These are phyloP conservation scores for Arthrobotrys megalospora DNA, from an alignment of 2,329 filamentous ascomycete genomes.

Conservation along the genomic window DNA sequence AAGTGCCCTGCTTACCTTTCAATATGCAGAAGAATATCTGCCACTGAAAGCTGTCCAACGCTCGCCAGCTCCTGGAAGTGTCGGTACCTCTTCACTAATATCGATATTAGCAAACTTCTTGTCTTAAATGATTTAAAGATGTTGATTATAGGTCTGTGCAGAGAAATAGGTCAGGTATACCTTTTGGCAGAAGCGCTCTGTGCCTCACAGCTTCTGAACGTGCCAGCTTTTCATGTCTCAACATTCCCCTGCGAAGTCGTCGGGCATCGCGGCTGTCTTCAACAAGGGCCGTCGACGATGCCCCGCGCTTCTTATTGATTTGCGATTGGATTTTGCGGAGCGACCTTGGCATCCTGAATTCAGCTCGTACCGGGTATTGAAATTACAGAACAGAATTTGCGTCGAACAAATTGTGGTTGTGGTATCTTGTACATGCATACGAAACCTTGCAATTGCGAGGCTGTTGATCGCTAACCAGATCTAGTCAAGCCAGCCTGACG, in stretches of 20 bases:
- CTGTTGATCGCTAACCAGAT: background rate
- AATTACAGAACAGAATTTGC: background rate
- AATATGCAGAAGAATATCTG: conserved; percentile 36
- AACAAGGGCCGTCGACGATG: conserved; percentile 43
- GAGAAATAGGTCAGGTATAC: conserved; percentile 11
- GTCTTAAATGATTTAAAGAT: too few relatives aligned
- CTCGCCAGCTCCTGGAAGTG: conserved; percentile 40
- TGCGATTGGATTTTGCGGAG: conserved; percentile 55
- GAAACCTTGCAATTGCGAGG: background rate
- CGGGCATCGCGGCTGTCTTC: conserved; percentile 53
- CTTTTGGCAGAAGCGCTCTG: conserved; percentile 48
- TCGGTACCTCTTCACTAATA: conserved; percentile 40
- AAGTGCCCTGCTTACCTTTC: conserved; percentile 17
- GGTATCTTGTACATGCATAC: too few relatives aligned
- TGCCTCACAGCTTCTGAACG: conserved; percentile 38
- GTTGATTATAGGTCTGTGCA: background rate
- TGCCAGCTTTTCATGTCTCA: conserved; percentile 43
- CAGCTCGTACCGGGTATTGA: background rate
- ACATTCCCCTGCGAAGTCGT: conserved; percentile 47
- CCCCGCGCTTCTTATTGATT: conserved; percentile 49
- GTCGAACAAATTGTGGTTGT: too few relatives aligned
- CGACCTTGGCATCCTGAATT: conserved; percentile 41
- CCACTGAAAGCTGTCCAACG: conserved; percentile 15
- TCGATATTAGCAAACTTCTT: background rate
- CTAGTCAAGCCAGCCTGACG: background rate